Evolutionary conservation across 163 green algal genomes (phyloP).

Genomic region (Prototheca cutis): DNA sequence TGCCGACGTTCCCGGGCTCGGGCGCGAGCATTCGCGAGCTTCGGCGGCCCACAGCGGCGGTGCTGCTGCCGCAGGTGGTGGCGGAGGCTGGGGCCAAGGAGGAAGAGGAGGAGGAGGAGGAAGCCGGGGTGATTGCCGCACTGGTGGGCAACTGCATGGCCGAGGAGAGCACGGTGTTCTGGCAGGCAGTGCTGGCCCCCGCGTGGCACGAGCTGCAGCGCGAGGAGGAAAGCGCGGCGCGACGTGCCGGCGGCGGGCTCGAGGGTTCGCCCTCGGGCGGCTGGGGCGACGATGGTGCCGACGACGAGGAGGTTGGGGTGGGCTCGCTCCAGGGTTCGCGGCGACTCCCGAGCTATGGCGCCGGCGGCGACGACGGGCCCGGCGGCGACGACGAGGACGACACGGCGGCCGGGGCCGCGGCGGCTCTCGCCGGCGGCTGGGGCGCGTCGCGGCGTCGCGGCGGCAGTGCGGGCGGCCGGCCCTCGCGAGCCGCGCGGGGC

Average conservation of each 20-base stretch:
- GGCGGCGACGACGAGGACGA: constrained; percentile 24
- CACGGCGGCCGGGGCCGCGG: constrained; percentile 8
- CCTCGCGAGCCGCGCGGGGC: too few species aligned
- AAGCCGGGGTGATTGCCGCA: constrained; percentile 1
- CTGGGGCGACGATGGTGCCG: constrained; percentile 10
- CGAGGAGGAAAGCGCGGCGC: constrained; percentile 26
- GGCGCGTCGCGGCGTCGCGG: too few species aligned
- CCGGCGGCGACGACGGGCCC: constrained; percentile 5
- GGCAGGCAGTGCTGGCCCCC: constrained; percentile 37
- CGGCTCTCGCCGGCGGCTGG: too few species aligned
- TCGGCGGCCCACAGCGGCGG: too few species aligned
- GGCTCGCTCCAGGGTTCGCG: not conserved
- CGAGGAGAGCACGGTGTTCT: constrained; percentile 29
- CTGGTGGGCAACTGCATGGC: not conserved
- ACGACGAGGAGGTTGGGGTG: constrained; percentile 19
- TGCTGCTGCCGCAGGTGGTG: not conserved
- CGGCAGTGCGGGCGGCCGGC: too few species aligned
- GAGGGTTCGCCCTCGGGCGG: not conserved
- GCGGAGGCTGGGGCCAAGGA: constrained; percentile 25
- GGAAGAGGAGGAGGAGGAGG: constrained; percentile 25
- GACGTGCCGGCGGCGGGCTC: constrained; percentile 2
- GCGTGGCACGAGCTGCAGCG: constrained; percentile 31
- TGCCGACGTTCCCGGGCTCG: too few species aligned
- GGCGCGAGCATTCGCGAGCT: too few species aligned
- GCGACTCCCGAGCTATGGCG: not conserved